Evolutionary conservation across 495 filamentous ascomycete genomes (phyloP).

Genomic region (Apodospora peruviana): DNA sequence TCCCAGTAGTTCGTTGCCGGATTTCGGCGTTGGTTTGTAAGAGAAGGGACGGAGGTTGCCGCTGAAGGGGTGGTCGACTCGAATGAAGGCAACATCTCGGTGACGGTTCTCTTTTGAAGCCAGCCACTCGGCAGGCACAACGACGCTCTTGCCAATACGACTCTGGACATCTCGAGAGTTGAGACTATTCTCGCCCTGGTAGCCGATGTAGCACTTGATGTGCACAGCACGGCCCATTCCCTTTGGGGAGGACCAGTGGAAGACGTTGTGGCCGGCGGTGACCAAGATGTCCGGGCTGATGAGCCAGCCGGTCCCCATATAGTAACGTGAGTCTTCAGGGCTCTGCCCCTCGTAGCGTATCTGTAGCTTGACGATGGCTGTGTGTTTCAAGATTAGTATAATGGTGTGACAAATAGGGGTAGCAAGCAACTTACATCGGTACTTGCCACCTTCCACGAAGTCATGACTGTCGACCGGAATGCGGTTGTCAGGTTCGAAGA

Average conservation of each 20-base stretch:
- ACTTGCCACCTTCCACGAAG: constrained; percentile 28
- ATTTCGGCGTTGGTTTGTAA: constrained; percentile 24
- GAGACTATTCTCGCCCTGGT: constrained; percentile 23
- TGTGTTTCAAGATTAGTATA: neutral
- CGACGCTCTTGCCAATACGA: constrained; percentile 27
- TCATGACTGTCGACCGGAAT: constrained; percentile 19
- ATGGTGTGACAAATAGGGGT: neutral
- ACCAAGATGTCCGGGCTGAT: constrained; percentile 30
- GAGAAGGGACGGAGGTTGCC: constrained; percentile 25
- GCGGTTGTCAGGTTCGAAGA: constrained; percentile 24
- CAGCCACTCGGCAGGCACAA: constrained; percentile 33
- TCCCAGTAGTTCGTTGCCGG: constrained; percentile 24
- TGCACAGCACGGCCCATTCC: constrained; percentile 21
- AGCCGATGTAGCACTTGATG: constrained; percentile 37
- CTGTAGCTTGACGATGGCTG: constrained; percentile 36
- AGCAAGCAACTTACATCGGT: constrained; percentile 21
- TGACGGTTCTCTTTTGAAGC: constrained; percentile 18
- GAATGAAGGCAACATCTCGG: constrained; percentile 34
- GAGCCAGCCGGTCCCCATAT: constrained; percentile 36
- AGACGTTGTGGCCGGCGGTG: constrained; percentile 36
- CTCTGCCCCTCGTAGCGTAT: constrained; percentile 30
- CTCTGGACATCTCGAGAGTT: constrained; percentile 26
- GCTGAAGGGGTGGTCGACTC: constrained; percentile 30
- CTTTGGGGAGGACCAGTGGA: constrained; percentile 26
- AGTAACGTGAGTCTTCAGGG: constrained; percentile 10